Conservation (phyloP, 177 flowering plant genomes). For the Tripterygium wilfordii region DNA sequence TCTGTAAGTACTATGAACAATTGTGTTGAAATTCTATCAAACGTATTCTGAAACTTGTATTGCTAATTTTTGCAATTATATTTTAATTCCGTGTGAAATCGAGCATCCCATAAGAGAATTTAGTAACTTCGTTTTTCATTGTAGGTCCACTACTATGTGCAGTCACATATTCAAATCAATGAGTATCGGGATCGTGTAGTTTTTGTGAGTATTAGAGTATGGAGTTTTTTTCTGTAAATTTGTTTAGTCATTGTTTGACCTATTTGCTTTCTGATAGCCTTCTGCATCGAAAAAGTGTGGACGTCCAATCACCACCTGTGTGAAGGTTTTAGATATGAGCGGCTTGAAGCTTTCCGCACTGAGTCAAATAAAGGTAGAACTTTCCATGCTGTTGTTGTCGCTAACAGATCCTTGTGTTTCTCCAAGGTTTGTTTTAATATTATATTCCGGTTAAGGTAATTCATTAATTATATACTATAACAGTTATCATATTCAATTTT, state of each 20-base stretch:
- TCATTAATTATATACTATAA: no score
- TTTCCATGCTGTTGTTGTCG: not conserved
- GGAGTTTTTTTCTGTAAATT: not conserved
- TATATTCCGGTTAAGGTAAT: no score
- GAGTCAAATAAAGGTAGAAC: slow-evolving; percentile 46
- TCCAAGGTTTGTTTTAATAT: no score
- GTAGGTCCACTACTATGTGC: slow-evolving; percentile 48
- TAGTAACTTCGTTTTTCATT: not conserved
- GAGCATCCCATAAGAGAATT: no score
- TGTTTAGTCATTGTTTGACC: slow-evolving; percentile 1
- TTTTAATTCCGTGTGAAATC: no score
- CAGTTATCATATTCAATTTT: no score
- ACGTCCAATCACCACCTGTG: slow-evolving; percentile 39
- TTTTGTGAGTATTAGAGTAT: slow-evolving; percentile 27
- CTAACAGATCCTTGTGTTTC: no score
- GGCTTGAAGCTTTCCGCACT: slow-evolving; percentile 61
- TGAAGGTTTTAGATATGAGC: slow-evolving; percentile 61
- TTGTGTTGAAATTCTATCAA: not conserved
- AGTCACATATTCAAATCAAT: slow-evolving; percentile 54
- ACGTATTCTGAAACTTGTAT: no score
- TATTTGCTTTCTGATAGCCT: slow-evolving; percentile 25
- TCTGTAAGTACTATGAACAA: slow-evolving; percentile 31
- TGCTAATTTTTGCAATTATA: no score
- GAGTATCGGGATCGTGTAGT: slow-evolving; percentile 53
- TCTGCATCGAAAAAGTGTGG: slow-evolving; percentile 36